Evolutionary conservation across 352 stramenopile species (phyloP), one percentile per base, ranked within the genome.

Genomic region (Pythium folliculosum): DNA sequence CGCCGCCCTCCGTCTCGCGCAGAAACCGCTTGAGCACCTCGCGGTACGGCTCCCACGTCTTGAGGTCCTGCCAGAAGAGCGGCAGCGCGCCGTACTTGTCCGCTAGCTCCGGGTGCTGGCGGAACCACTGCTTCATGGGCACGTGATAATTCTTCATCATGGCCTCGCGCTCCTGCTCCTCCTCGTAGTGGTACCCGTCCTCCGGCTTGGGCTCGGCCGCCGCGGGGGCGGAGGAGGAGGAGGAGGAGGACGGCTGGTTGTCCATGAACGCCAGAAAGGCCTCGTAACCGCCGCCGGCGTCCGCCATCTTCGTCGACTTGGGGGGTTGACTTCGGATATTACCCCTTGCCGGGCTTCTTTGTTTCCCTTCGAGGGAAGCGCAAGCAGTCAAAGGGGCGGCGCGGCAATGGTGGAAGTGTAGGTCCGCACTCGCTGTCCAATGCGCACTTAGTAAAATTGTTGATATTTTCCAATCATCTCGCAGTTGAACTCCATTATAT

Each of bases 1-100:
- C 65, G 61, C 67, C 44, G 50, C 66, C 71, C 65, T 93, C 81
- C 27, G 77, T 95, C 55, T 88, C 85, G 55, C 81, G 86, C 59
- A 99, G 80, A 71, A 94, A 99, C 62, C 85, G 73, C 69, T 96
- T 95, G 12, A 96, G 77, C 40, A 97, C 87, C 57, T 97, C 89
- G 30, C 94, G 96, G 75, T 97, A 98, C 61, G 90, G 91, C 43
- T 74, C 69, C 96, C 96, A 98, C 49, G 84, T 93, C 69, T 98
- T 89, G 25, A 98, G 80, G 73, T 98, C 95, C 75, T 98, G 94
- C 95, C 95, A 98, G 67, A 99, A 97, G 19, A 92, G 68, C 40
- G 95, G 96, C 78, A 97, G 98, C 17, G 73, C 72, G n/a, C 95
- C 96, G 69, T 98, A 92, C 49, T 88, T 93, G 5, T 80, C 65